These are phyloP conservation scores for Allantophomopsis cytisporea DNA, from an alignment of 2,329 filamentous ascomycete species.

Conservation along the genomic window DNA sequence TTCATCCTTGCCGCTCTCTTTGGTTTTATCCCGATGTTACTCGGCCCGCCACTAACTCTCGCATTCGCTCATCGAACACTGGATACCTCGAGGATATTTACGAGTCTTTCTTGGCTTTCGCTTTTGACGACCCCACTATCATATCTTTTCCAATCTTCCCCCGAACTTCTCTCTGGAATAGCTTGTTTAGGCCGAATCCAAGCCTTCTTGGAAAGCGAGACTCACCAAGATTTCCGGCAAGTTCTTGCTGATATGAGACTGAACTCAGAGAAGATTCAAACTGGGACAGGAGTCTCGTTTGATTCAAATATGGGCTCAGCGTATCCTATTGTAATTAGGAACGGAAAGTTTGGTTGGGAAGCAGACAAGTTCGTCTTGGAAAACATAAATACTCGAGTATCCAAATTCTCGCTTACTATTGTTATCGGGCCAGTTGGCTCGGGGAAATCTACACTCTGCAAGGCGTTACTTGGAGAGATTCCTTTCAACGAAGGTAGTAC, in stretches of 20 bases:
- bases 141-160: constrained; percentile 22
- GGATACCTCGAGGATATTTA: constrained; percentile 18
- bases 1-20: constrained; percentile 1
- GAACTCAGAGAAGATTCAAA: too few relatives aligned
- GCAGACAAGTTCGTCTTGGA: constrained; percentile 1
- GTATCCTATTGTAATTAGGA: constrained; percentile 3
- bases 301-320: constrained; percentile 1
- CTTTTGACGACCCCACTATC: constrained; percentile 22
- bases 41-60: constrained; percentile 10
- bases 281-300: too few relatives aligned
- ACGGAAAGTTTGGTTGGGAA: constrained; percentile 3
- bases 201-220: constrained; percentile 8
- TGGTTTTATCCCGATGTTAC: constrained; percentile 1
- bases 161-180: constrained; percentile 20
- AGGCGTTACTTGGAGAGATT: constrained; percentile 10
- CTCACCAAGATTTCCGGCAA: not conserved
- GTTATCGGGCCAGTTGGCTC: constrained; percentile 12
- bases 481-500: constrained; percentile 1
- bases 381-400: constrained; percentile 2
- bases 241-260: not conserved
- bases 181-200: constrained; percentile 25
- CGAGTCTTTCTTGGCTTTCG: constrained; percentile 23
- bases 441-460: constrained; percentile 10
- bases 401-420: constrained; percentile 2
- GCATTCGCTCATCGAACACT: constrained; percentile 10